A percentile compares a stretch with the other conserved stretches of the same genome.
phyloP scores from a whole-genome alignment of 2,329 filamentous ascomycete species.

The Neofusicoccum parvum region DNA sequence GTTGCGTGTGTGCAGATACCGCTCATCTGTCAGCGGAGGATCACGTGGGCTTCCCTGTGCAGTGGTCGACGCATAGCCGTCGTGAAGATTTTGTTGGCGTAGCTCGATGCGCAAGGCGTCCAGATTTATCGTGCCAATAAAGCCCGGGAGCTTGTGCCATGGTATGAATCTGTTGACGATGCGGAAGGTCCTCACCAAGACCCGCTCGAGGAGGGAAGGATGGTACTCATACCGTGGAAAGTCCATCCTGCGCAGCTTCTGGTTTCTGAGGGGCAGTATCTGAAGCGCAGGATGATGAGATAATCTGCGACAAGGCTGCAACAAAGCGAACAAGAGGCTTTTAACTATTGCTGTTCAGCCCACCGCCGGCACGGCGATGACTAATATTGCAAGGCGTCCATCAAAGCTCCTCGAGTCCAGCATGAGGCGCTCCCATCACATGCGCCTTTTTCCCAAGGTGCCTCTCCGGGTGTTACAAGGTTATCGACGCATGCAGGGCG shows the following conservation, averaged over 20 bases:
- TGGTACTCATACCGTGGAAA: not conserved
- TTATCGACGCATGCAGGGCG: too few relatives aligned
- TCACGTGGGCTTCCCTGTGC: slow-evolving; percentile 40
- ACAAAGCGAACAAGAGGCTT: too few relatives aligned
- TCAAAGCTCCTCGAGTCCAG: too few relatives aligned
- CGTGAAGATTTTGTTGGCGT: slow-evolving; percentile 48
- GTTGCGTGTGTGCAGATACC: slow-evolving; percentile 41
- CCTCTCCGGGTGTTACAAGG: too few relatives aligned
- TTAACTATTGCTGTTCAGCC: too few relatives aligned
- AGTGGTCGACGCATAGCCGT: slow-evolving; percentile 43
- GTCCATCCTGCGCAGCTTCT: not conserved
- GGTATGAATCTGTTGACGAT: slow-evolving; percentile 42
- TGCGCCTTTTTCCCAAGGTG: too few relatives aligned
- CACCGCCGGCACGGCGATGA: too few relatives aligned
- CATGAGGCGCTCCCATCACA: too few relatives aligned
- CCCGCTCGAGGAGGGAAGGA: slow-evolving; percentile 24
- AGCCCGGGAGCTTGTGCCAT: slow-evolving; percentile 48
- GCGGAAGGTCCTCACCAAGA: slow-evolving; percentile 39
- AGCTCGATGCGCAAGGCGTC: slow-evolving; percentile 46
- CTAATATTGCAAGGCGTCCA: too few relatives aligned
- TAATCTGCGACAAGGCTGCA: too few relatives aligned
- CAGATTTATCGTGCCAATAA: slow-evolving; percentile 47
- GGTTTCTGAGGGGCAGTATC: too few relatives aligned
- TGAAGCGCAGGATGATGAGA: too few relatives aligned
- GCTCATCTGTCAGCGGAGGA: slow-evolving; percentile 34